phyloP scores from a whole-genome alignment of 2,329 filamentous ascomycete species.

The Diplocarpon mali region DNA sequence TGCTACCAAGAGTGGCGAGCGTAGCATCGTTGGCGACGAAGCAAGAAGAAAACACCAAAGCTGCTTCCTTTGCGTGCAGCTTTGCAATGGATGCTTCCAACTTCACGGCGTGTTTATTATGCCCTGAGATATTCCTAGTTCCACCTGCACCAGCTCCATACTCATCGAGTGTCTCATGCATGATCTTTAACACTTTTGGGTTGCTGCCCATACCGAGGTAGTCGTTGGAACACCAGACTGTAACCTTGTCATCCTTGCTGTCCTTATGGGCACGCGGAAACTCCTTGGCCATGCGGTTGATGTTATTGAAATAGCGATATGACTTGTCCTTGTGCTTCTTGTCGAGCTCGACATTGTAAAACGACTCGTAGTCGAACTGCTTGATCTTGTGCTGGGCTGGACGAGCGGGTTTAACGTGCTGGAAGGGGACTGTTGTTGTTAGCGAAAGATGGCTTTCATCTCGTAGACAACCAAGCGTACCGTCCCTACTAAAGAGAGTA shows the following conservation, averaged over 20 bases:
- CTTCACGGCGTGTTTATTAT: constrained; percentile 86
- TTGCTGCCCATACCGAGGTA: constrained; percentile 98
- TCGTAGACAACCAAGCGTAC: constrained; percentile 29
- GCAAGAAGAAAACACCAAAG: constrained; percentile 93
- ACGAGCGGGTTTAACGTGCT: constrained; percentile 17
- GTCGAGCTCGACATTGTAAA: constrained; percentile 80
- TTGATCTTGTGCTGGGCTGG: constrained; percentile 26
- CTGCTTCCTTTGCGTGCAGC: constrained; percentile 82
- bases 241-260: constrained; percentile 71
- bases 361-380: constrained; percentile 83
- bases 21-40: constrained; percentile 98
- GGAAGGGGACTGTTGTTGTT: constrained; percentile 18
- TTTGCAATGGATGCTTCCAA: constrained; percentile 75
- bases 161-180: constrained; percentile 90
- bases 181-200: constrained; percentile 70
- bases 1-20: constrained; percentile 90
- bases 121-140: constrained; percentile 94
- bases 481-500: constrained; percentile 37
- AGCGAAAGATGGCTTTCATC: constrained; percentile 10
- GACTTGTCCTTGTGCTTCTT: constrained; percentile 99
- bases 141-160: constrained; percentile 94
- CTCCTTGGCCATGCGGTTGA: constrained; percentile 93
- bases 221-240: constrained; percentile 98
- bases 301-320: constrained; percentile 99
- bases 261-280: constrained; percentile 93